These are phyloP conservation scores for Myxozyma neglecta DNA, from an alignment of 805 yeast genomes.

Conservation along the genomic window DNA sequence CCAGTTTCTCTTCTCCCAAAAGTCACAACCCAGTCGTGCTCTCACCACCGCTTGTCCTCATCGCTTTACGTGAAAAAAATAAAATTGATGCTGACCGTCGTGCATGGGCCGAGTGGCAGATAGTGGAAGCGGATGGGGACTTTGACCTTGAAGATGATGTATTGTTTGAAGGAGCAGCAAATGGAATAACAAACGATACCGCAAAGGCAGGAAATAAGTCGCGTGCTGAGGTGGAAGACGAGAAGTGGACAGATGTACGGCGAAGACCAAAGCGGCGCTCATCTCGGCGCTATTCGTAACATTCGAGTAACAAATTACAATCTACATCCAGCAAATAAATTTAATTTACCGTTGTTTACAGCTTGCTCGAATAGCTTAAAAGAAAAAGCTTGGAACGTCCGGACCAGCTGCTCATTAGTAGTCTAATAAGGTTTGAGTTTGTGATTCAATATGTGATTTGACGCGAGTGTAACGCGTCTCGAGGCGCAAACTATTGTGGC, in stretches of 20 bases:
- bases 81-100: conserved; percentile 17
- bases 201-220: background rate
- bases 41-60: conserved; percentile 10
- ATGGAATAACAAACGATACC: background rate
- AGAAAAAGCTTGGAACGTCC: too few species aligned
- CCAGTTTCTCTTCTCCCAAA: background rate
- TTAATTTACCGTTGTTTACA: too few species aligned
- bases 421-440: too few species aligned
- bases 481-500: too few species aligned
- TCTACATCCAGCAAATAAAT: too few species aligned
- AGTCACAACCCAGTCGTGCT: background rate
- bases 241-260: conserved; percentile 20
- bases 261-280: conserved; percentile 9
- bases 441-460: too few species aligned
- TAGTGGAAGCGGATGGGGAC: conserved; percentile 21
- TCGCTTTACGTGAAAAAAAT: conserved; percentile 16
- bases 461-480: too few species aligned
- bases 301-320: too few species aligned
- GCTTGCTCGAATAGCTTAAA: too few species aligned
- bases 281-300: background rate
- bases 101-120: conserved; percentile 27
- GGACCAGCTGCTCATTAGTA: too few species aligned
- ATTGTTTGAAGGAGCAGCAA: conserved; percentile 7
- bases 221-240: background rate
- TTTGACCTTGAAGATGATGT: conserved; percentile 12